These are phyloP conservation scores for Hymenoscyphus fraxineus DNA, from an alignment of 2,329 filamentous ascomycete genomes.

Conservation along the genomic window DNA sequence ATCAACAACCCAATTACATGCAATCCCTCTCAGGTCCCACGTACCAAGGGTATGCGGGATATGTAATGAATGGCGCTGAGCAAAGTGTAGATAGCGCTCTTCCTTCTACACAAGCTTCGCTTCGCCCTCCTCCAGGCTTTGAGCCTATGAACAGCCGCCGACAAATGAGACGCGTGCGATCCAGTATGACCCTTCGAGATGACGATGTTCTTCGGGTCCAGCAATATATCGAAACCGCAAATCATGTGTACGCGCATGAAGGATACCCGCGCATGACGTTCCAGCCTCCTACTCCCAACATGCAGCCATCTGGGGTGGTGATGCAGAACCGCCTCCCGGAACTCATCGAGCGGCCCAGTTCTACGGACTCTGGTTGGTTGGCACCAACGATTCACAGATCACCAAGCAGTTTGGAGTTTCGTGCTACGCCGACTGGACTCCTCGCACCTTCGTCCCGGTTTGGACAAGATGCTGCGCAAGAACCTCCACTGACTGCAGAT, in stretches of 20 bases:
- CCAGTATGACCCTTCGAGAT: not conserved
- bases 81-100: not conserved
- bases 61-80: not conserved
- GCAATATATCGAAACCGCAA: not conserved
- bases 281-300: not conserved
- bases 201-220: not conserved
- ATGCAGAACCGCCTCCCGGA: not conserved
- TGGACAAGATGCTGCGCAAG: not conserved
- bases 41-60: not conserved
- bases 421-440: not conserved
- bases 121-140: not conserved
- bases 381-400: not conserved
- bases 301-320: not conserved
- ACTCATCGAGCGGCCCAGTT: not conserved
- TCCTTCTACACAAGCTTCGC: not conserved
- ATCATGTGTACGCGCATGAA: not conserved
- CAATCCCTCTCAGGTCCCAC: no score
- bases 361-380: not conserved
- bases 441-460: not conserved
- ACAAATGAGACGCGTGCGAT: not conserved
- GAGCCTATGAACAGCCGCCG: not conserved
- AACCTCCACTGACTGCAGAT: not conserved
- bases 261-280: not conserved
- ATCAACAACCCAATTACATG: no score
- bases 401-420: not conserved